Evolutionary conservation across 2,329 filamentous ascomycete species (phyloP), one percentile per base, ranked within the genome.

Genomic region (Westerdykella aurantiaca): DNA sequence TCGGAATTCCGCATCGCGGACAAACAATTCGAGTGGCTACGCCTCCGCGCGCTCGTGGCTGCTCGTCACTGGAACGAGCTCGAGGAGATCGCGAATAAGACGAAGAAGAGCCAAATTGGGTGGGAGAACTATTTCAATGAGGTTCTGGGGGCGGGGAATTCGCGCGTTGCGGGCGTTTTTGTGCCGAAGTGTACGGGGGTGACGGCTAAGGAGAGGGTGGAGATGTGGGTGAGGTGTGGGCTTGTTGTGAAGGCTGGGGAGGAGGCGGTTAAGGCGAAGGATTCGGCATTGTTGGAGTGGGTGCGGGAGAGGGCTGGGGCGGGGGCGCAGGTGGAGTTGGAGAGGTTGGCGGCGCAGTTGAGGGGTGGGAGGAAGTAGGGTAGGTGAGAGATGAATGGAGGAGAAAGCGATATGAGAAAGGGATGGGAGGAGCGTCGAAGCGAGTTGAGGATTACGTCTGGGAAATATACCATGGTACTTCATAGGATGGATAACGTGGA

Each of bases 51-150:
- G 0, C 77, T 97, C 40, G 88, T 98, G 2, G 86, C 87, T 13
- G 88, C 89, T 64, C 79, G 93, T 43, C 87, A 95, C 61, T 98
- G 90, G 89, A 82, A 80, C 41, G 91, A 96, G 64, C 78, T 98
- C 45, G 90, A 97, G 65, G 90, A 96, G 55, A 79, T 88, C 55
- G 79, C 81, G 31, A 86, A 83, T 60, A 80, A 68, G 33, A 35
- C 17, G 33, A 79, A 86, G 61, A 95, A 90, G 68, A 93, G 86
- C 46, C 88, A 91, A 0, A 97, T 98, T 63, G 91, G 91, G 10
- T 98, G 93, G 93, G 88, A 95, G 82, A 88, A 91, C 0, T 98
- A 95, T 69, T 96, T 87, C 74, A 94, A 93, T 61, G 85, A 94
- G 57, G 82, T 87, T 22, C 74, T 97, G 1, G 83, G 85, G 38